These are phyloP conservation scores for Cinnamomum chago DNA, from an alignment of 164 flowering plant species.

Conservation along the genomic window DNA sequence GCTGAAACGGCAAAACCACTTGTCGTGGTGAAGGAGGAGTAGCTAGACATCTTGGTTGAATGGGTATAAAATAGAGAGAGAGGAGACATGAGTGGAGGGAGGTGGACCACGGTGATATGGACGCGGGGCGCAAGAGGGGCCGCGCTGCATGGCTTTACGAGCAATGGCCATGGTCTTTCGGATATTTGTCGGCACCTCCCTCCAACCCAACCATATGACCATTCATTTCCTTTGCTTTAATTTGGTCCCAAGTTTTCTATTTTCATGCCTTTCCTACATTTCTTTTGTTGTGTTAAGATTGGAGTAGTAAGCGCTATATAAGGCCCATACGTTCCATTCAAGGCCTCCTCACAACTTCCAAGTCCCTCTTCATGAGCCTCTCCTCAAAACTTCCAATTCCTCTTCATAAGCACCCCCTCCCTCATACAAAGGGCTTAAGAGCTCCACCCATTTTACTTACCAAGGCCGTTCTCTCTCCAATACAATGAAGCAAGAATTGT, in stretches of 20 bases:
- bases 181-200: conserved; percentile 1
- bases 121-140: background rate
- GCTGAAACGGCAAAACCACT: background rate
- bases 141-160: conserved; percentile 1
- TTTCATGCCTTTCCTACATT: background rate
- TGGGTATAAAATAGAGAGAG: background rate
- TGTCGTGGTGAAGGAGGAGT: background rate
- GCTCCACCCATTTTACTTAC: background rate
- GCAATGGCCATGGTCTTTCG: background rate
- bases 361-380: background rate
- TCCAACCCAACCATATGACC: background rate
- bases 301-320: too few relatives aligned
- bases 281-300: too few relatives aligned
- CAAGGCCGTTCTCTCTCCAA: background rate
- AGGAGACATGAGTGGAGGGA: background rate
- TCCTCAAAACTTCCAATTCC: background rate
- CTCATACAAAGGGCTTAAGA: background rate
- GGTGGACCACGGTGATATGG: background rate
- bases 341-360: background rate
- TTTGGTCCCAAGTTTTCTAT: too few relatives aligned
- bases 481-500: conserved; percentile 7
- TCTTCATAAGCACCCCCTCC: background rate
- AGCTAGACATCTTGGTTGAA: background rate
- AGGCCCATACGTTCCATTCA: background rate
- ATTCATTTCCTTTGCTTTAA: background rate